Base-by-base conservation (phyloP, 257 asterid genomes). In the Ehretia macrophylla region DNA sequence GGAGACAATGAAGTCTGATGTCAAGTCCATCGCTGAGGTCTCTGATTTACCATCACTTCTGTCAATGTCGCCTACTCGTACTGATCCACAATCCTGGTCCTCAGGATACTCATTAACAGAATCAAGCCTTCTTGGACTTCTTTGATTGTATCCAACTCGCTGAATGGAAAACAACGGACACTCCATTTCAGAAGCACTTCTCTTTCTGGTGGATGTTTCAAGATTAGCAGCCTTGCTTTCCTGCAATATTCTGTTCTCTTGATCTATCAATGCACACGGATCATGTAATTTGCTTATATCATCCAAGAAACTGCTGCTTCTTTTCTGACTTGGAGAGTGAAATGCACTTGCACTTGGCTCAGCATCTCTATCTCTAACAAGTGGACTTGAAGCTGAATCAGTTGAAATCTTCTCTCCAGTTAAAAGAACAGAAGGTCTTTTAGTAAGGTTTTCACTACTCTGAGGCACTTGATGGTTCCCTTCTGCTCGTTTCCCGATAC, bases 141-240 rank as follows among this genome's bases (percentile, higher is more conserved):
- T 62, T 39, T 66, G 63, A 13, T 55, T 46, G 59, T 76, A 81
- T 48, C 62, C 78, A 50, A 23, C 60, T 45, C 32, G 51, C 21
- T 65, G 55, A 59, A 56, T 56, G 18, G 81, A 74, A 39, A 58
- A 46, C 17, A 77, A 50, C 0, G 60, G 51, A 17, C 47, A 72
- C 5, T 80, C 89, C 64, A 69, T 59, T 62, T 22, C 40, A 17
- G 80, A 64, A 56, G 62, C 70, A 51, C 75, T 60, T 76, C 82
- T 70, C 75, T 85, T 85, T 59, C 77, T 75, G 6, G 16, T 50
- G 58, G 11, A 46, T 47, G 57, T 64, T 50, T 69, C 79, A 38
- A 56, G 38, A 38, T 49, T 51, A 35, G 27, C 12, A 14, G 67
- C 32, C 23, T 72, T 72, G 39, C 53, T 67, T 53, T 62, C 71